Base-by-base conservation (phyloP, 495 filamentous ascomycete species). In the Lophiotrema nucula region DNA sequence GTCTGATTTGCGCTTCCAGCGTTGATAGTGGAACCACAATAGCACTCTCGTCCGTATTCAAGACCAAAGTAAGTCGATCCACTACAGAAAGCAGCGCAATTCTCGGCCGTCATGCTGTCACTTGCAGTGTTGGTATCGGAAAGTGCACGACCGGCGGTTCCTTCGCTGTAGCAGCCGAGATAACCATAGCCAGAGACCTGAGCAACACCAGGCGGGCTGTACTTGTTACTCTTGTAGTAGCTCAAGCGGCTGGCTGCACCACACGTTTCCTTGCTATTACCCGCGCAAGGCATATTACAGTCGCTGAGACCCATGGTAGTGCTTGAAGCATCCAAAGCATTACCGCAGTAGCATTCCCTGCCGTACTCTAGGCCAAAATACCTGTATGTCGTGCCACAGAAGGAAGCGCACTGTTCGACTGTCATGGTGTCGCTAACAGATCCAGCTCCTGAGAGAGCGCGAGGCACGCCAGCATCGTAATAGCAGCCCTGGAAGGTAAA, bases 1-100 rank as follows among this genome's bases (percentile, higher is more conserved):
- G 52, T 15, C 38, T 49, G 56, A 10, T 28, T 27, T 10, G 46
- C 43, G 42, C 53, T 67, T 42, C 53, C 54, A 8, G 47, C 33
- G 10, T 39, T 33, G 15, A 67, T 8, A 27, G 37, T 62, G 37
- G 71, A 66, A 3, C 73, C 74, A 47, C 71, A 74, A 53, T 73
- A 74, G 50, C 73, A 76, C 41, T 76, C 73, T 22, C 62, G 60
- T 2, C 58, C 51, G 47, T 71, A 74, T 47, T 76, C 74, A 11
- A 71, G 51, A 6, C 71, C 71, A 50, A 72, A 69, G 31, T 73
- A 76, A 5, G 39, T 55, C 27, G 65, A 71, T 8, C 67, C 58
- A 23, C 48, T 47, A 37, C 75, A 76, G 31, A 57, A 47, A 0
- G 53, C 53, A 8, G 67, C 58, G 46, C 74, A 77, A 15, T 26